Conservation (phyloP, 2,329 filamentous ascomycete species). For the Graphilbum sp. region DNA sequence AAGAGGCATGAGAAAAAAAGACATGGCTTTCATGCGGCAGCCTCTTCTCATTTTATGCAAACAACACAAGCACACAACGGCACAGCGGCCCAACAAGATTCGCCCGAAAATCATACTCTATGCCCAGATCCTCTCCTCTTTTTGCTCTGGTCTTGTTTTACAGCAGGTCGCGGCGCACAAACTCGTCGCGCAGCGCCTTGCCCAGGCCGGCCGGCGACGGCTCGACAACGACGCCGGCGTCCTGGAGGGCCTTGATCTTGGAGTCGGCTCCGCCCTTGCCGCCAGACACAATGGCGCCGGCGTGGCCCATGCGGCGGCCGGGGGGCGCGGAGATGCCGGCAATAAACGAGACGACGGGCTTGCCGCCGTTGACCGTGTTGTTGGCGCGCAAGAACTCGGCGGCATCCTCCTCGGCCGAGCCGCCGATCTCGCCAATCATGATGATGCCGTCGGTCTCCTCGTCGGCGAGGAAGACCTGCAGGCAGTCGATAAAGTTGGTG, state of each 20-base stretch:
- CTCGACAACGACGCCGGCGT: slow-evolving; percentile 90
- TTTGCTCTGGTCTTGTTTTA: slow-evolving; percentile 24
- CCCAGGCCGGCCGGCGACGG: slow-evolving; percentile 81
- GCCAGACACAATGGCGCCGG: slow-evolving; percentile 91
- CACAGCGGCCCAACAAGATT: too few relatives aligned
- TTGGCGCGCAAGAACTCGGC: slow-evolving; percentile 87
- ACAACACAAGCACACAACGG: too few relatives aligned
- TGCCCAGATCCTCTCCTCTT: too few relatives aligned
- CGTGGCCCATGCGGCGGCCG: slow-evolving; percentile 95
- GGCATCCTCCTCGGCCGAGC: slow-evolving; percentile 92
- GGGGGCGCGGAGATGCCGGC: slow-evolving; percentile 95
- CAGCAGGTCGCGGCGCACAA: slow-evolving; percentile 89
- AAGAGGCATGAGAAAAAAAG: too few relatives aligned
- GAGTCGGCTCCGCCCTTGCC: slow-evolving; percentile 96
- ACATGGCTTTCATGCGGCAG: too few relatives aligned
- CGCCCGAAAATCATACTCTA: too few relatives aligned
- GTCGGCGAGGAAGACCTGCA: slow-evolving; percentile 92
- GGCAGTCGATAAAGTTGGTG: slow-evolving; percentile 99
- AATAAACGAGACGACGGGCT: slow-evolving; percentile 96
- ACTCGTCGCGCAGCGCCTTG: slow-evolving; percentile 88
- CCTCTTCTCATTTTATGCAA: too few relatives aligned
- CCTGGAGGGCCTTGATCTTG: slow-evolving; percentile 91
- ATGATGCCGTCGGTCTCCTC: slow-evolving; percentile 97
- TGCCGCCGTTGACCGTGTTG: slow-evolving; percentile 71
- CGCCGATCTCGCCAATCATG: slow-evolving; percentile 99